phyloP scores from a whole-genome alignment of 495 filamentous ascomycete genomes.

The Xylaria sp. region DNA sequence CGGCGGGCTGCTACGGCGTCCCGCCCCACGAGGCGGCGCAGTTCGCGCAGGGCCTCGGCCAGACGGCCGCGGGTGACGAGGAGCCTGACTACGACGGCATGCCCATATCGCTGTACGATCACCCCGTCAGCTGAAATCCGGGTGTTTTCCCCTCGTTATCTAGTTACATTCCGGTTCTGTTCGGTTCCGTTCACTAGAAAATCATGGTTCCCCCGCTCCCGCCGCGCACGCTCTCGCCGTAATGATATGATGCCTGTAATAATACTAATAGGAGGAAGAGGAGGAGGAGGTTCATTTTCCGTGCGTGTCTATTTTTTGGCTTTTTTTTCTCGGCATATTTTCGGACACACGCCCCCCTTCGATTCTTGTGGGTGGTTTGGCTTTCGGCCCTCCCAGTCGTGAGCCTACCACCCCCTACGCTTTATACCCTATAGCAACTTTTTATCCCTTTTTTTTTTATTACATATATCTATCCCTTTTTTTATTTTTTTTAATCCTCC shows the following conservation, averaged over 20 bases:
- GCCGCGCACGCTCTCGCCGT: neutral
- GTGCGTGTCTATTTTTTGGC: neutral
- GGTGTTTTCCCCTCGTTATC: neutral
- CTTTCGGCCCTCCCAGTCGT: no score
- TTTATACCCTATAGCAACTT: slow-evolving; percentile 27
- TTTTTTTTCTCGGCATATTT: neutral
- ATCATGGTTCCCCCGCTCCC: neutral
- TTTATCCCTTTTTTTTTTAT: slow-evolving; percentile 4
- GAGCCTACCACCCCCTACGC: neutral
- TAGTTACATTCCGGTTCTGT: neutral
- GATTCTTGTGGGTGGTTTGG: slow-evolving; percentile 10
- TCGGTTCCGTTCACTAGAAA: neutral
- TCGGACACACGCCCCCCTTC: slow-evolving; percentile 10
- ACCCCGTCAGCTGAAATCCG: slow-evolving; percentile 4
- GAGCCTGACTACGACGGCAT: slow-evolving; percentile 30
- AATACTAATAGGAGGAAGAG: slow-evolving; percentile 8
- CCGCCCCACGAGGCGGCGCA: slow-evolving; percentile 19
- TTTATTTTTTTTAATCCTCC: slow-evolving; percentile 4
- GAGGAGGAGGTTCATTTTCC: no score
- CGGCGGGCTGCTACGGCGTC: slow-evolving; percentile 12
- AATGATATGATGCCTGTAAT: slow-evolving; percentile 10
- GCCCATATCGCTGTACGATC: slow-evolving; percentile 21
- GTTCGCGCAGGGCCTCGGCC: slow-evolving; percentile 14
- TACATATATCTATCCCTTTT: slow-evolving; percentile 8
- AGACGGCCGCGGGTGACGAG: neutral